Percentiles rank a stretch among this genome's conserved stretches.
phyloP scores from a whole-genome alignment of 2,329 filamentous ascomycete genomes.

The Cadophora luteo-olivacea region DNA sequence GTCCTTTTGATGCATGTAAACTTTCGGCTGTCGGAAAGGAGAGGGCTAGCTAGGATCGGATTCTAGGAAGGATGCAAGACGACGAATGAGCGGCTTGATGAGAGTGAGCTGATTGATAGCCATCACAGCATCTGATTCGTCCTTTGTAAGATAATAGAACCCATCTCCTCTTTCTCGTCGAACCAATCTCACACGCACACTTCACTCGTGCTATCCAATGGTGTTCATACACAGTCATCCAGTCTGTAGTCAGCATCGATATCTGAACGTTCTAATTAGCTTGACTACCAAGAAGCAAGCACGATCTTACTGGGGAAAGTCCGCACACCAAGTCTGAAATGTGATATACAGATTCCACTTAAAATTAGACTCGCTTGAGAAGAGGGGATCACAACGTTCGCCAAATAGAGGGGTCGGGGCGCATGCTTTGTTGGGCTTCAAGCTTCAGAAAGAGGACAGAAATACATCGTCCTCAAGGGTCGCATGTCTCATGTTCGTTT shows the following conservation, averaged over 20 bases:
- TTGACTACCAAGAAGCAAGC: background rate
- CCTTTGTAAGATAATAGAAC: background rate
- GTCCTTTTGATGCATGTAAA: background rate
- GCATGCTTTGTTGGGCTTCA: background rate
- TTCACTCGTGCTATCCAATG: background rate
- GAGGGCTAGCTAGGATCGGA: background rate
- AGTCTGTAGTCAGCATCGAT: background rate
- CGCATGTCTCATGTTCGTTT: slow-evolving; percentile 26
- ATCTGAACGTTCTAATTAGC: background rate
- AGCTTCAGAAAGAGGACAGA: background rate
- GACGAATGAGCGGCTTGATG: background rate
- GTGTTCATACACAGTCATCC: background rate
- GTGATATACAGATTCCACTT: background rate
- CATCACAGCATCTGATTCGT: slow-evolving; percentile 7
- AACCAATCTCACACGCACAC: background rate
- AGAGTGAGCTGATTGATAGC: background rate
- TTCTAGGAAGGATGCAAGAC: background rate
- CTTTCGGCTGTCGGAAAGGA: background rate
- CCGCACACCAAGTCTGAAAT: background rate
- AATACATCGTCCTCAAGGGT: background rate
- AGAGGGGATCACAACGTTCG: background rate
- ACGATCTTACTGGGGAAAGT: background rate
- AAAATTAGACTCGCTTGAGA: background rate
- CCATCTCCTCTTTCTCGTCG: background rate
- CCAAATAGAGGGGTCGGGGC: background rate